A percentile compares a stretch with the other conserved stretches of the same genome.
These are phyloP conservation scores for Calonectria crousiana DNA, from an alignment of 2,329 filamentous ascomycete genomes.

Conservation along the genomic window DNA sequence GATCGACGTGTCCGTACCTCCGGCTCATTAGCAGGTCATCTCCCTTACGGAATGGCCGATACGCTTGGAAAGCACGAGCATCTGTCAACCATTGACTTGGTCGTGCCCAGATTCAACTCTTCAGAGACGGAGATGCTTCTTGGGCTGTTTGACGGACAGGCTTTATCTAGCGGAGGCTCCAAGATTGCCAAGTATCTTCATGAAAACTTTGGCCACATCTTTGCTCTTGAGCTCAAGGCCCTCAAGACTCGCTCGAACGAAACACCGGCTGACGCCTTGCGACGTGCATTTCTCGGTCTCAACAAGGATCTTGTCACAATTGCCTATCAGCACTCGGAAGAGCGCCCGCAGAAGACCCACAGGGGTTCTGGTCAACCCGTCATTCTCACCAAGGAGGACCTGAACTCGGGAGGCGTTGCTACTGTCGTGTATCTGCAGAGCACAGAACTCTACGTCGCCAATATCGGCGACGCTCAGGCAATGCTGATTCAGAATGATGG, in stretches of 20 bases:
- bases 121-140: conserved; percentile 91
- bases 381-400: conserved; percentile 87
- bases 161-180: conserved; percentile 88
- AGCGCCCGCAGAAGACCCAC: conserved; percentile 74
- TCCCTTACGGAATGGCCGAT: conserved; percentile 98
- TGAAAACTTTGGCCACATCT: conserved; percentile 91
- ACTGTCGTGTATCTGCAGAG: conserved; percentile 91
- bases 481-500: conserved; percentile 93
- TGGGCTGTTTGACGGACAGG: conserved; percentile 96
- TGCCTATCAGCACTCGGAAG: conserved; percentile 83
- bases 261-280: conserved; percentile 83
- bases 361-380: conserved; percentile 79
- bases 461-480: conserved; percentile 96
- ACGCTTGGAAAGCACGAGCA: conserved; percentile 94
- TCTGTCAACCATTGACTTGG: conserved; percentile 93
- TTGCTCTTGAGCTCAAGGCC: conserved; percentile 83
- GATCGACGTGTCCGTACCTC: conserved; percentile 97
- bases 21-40: conserved; percentile 88
- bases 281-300: conserved; percentile 86
- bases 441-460: conserved; percentile 92
- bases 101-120: conserved; percentile 91
- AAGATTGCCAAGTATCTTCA: conserved; percentile 97
- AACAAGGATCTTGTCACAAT: conserved; percentile 95
- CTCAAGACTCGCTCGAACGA: conserved; percentile 77
- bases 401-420: conserved; percentile 90